Base-by-base conservation (phyloP, 2,329 filamentous ascomycete species). In the Pseudocercospora macadamiae region DNA sequence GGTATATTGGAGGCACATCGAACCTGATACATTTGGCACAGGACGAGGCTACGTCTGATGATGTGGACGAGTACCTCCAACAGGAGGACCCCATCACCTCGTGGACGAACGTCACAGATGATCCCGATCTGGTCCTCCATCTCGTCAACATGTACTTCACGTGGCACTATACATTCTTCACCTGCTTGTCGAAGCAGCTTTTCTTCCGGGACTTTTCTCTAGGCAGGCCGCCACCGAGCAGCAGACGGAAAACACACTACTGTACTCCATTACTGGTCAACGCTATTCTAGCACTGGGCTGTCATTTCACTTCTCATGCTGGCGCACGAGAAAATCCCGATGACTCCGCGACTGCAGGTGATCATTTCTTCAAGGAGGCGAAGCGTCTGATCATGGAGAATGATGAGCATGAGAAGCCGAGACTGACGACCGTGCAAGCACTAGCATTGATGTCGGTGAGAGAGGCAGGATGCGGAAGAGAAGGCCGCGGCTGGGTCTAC, bases 121-220 rank as follows among this genome's bases (percentile, higher is more conserved):
- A 97, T 72, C 82, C 86, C 21, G 84, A 89, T 54, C 81, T 96
- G 45, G 86, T 97, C 66, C 84, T 87, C 14, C 93, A 97, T 74
- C 84, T 99, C 16, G 86, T 99, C 71, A 93, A 93, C 70, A 93
- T 97, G 90, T 99, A 99, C 76, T 97, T 97, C 77, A 91, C 88
- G 68, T 97, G 93, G 89, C 95, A 97, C 75, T 97, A 97, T 74
- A 88, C 92, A 16, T 97, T 95, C 76, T 99, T 97, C 74, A 93
- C 92, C 3, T 95, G 90, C 0, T 80, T 97, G 5, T 93, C 93
- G 10, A 96, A 91, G 73, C 86, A 83, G 34, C 79, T 96, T 28
- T 97, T 99, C 72, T 93, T 90, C 71, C 84, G 88, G 39, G 93
- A 97, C 72, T 97, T 96, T 68, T 74, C 88, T 44, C 83, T 82